Evolutionary conservation across 2,329 filamentous ascomycete genomes (phyloP).

Genomic region (Hirsutella thompsonii): DNA sequence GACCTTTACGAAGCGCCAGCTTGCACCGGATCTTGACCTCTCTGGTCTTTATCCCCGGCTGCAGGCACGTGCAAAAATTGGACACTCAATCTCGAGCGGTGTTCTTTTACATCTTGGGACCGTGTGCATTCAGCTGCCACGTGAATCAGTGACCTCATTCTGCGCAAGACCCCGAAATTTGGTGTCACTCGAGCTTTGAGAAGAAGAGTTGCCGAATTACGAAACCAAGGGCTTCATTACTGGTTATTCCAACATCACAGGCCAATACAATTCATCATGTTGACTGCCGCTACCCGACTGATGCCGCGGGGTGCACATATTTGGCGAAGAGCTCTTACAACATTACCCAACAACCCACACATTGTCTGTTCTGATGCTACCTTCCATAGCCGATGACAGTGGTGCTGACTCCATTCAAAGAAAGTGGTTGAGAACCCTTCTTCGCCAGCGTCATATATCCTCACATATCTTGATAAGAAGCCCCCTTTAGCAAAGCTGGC

Average conservation of each 20-base stretch:
- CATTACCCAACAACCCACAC: slow-evolving; percentile 34
- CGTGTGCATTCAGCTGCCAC: too few species aligned
- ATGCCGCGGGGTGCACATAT: slow-evolving; percentile 8
- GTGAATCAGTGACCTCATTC: neutral
- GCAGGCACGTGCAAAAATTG: too few species aligned
- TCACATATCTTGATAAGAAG: slow-evolving; percentile 45
- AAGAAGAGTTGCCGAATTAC: too few species aligned
- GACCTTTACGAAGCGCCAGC: neutral
- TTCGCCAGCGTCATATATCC: slow-evolving; percentile 33
- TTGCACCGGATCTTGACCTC: too few species aligned
- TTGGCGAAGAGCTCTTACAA: slow-evolving; percentile 25
- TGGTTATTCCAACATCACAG: too few species aligned
- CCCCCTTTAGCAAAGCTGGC: slow-evolving; percentile 41
- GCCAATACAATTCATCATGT: slow-evolving; percentile 14
- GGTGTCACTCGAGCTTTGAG: too few species aligned
- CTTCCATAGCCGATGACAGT: neutral
- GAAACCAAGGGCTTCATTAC: too few species aligned
- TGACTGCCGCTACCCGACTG: slow-evolving; percentile 12
- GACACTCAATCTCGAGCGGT: too few species aligned
- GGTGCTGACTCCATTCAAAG: slow-evolving; percentile 19
- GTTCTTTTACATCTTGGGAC: too few species aligned
- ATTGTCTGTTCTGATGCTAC: slow-evolving; percentile 31
- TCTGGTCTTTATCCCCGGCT: too few species aligned
- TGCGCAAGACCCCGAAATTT: neutral
- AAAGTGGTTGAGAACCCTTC: slow-evolving; percentile 42